phyloP scores from a whole-genome alignment of 116 monocot species.

The Trichopus zeylanicus region DNA sequence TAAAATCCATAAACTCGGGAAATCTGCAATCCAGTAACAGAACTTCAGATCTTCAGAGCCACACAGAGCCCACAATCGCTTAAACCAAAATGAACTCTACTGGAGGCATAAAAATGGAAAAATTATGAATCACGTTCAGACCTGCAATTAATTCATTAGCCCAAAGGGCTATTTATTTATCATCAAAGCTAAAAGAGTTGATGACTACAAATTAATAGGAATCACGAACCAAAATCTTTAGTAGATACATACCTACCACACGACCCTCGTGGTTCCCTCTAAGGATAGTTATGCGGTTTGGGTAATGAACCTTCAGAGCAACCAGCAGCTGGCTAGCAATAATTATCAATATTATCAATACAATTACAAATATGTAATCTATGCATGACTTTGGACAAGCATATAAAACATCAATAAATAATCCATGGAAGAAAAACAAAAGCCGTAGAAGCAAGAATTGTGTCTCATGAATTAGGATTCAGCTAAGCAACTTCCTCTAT shows the following conservation, averaged over 20 bases:
- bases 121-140: not conserved
- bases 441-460: too few species aligned
- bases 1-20: slow-evolving; percentile 99
- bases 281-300: slow-evolving; percentile 89
- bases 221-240: not conserved
- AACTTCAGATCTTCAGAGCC: not conserved
- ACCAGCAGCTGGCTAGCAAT: slow-evolving; percentile 64
- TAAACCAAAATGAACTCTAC: not conserved
- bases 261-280: slow-evolving; percentile 97
- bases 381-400: too few species aligned
- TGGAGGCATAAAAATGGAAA: not conserved
- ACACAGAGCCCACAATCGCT: not conserved
- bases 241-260: slow-evolving; percentile 60
- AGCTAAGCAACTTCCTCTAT: too few species aligned
- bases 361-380: not conserved
- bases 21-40: slow-evolving; percentile 43
- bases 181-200: not conserved
- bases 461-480: too few species aligned
- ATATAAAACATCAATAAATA: too few species aligned
- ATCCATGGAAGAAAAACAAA: too few species aligned
- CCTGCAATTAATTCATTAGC: not conserved
- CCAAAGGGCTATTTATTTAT: not conserved
- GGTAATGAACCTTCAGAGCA: slow-evolving; percentile 89
- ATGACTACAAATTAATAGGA: not conserved
- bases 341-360: slow-evolving; percentile 1